Evolutionary conservation across 2,329 filamentous ascomycete genomes (phyloP), one percentile per base, ranked within the genome.

Genomic region (Verticillium dahliae): DNA sequence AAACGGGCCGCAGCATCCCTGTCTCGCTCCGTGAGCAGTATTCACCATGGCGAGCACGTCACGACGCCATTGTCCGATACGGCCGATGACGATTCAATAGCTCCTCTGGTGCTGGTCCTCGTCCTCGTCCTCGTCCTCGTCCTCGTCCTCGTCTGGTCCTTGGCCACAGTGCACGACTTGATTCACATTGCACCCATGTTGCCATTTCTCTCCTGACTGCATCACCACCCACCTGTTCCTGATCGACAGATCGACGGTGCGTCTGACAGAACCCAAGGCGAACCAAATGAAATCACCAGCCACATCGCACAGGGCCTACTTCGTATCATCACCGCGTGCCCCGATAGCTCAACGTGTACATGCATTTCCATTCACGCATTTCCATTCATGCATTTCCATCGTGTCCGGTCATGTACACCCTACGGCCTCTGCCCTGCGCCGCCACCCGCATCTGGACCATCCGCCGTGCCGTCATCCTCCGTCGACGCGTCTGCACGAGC

Each of bases 401-500:
- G 18, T 22, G 18, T 27, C 27, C 27, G 4, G 27, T 27, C 27
- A 27, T 27, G 27, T 27, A 14, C 11, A 11, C 39, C 6, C 45
- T 50, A 50, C 7, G 45, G 45, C 45, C 63, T 61, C 57, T 60
- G 37, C 52, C 62, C 61, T 13, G 59, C 57, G 0, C 62, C 61
- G 9, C 56, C 59, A 27, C 22, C 45, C 61, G 4, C 57, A 58
- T 41, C 61, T 31, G 58, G 58, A 15, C 27, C 57, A 1, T 50
- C 65, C 13, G 35, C 56, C 3, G 66, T 65, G 6, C 52, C 54
- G n/a, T 64, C 66, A 9, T 58, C 62, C 5, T 65, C 58, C 14
- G 59, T 62, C 13, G 65, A 58, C 38, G 58, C 64, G 27, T 61
- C 65, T 13, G 64, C 66, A 62, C 22, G n/a, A n/a, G 7, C n/a